Percentiles rank a stretch among this genome's conserved stretches.
Evolutionary conservation across 106 monocot species (phyloP).

Genomic region (Allium cepa): DNA sequence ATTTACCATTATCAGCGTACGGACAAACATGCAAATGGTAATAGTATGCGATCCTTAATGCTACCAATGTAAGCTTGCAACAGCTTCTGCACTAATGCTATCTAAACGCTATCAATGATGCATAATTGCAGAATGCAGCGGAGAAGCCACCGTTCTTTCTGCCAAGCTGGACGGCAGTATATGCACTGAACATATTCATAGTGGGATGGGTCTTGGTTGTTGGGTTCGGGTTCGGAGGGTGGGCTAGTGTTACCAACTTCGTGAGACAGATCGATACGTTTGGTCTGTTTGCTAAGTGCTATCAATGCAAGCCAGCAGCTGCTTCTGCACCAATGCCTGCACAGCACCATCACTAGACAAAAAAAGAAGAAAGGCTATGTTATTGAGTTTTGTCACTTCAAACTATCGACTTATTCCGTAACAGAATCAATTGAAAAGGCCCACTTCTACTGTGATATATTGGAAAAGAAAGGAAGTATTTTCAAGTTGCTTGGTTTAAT

Average conservation of each 20-base stretch:
- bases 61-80: too few species aligned
- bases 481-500: background rate
- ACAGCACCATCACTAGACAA: background rate
- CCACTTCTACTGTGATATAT: background rate
- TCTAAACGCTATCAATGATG: background rate
- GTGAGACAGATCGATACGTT: slow-evolving; percentile 48
- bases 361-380: background rate
- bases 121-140: slow-evolving; percentile 39
- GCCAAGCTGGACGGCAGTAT: slow-evolving; percentile 55
- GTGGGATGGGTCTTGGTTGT: slow-evolving; percentile 58
- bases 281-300: slow-evolving; percentile 64
- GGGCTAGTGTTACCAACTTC: slow-evolving; percentile 60
- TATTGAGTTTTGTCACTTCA: background rate
- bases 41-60: background rate
- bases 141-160: slow-evolving; percentile 62
- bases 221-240: slow-evolving; percentile 59
- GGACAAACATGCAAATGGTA: background rate
- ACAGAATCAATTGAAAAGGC: background rate
- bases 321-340: slow-evolving; percentile 4
- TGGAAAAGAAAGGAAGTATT: background rate
- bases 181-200: slow-evolving; percentile 38
- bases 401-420: background rate
- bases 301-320: slow-evolving; percentile 43
- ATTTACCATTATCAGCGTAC: background rate
- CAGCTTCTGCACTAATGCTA: too few species aligned